phyloP scores from a whole-genome alignment of 2,329 filamentous ascomycete genomes.

The Beauveria scarabaeidicola region DNA sequence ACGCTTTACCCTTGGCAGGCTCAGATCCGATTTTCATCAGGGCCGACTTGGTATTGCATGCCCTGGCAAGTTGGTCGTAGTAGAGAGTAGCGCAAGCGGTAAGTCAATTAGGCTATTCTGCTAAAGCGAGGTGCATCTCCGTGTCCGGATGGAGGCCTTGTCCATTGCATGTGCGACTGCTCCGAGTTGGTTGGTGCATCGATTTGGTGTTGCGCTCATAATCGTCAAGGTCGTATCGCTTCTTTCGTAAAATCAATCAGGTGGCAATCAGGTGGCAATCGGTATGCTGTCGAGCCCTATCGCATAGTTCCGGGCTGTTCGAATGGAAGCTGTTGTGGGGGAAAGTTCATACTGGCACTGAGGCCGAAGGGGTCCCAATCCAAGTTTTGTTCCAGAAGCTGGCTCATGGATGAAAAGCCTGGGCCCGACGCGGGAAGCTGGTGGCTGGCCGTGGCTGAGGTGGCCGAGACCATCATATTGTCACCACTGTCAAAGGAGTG shows the following conservation, averaged over 20 bases:
- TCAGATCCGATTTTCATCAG: background rate
- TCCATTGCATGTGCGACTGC: background rate
- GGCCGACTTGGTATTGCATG: background rate
- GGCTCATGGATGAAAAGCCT: slow-evolving; percentile 55
- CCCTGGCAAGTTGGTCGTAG: slow-evolving; percentile 2
- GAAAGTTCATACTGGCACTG: slow-evolving; percentile 91
- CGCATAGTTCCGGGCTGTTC: slow-evolving; percentile 48
- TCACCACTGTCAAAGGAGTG: slow-evolving; percentile 52
- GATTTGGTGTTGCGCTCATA: slow-evolving; percentile 6
- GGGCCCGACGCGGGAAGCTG: slow-evolving; percentile 22
- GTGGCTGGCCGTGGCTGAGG: slow-evolving; percentile 24
- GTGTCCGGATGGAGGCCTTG: background rate
- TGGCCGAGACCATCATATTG: slow-evolving; percentile 35
- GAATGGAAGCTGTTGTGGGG: slow-evolving; percentile 72
- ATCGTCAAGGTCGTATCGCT: slow-evolving; percentile 6
- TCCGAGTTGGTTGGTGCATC: background rate
- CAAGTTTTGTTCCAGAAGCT: slow-evolving; percentile 67
- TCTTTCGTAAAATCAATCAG: background rate
- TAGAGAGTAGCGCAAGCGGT: slow-evolving; percentile 5
- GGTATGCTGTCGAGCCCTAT: slow-evolving; percentile 16
- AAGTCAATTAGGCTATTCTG: slow-evolving; percentile 12
- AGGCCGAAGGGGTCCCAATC: slow-evolving; percentile 92
- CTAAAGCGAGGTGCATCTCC: slow-evolving; percentile 3
- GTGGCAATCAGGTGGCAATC: background rate
- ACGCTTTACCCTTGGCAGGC: background rate